Evolutionary conservation across 169 alveolate species (phyloP).

Genomic region (Eimeria tenella): DNA sequence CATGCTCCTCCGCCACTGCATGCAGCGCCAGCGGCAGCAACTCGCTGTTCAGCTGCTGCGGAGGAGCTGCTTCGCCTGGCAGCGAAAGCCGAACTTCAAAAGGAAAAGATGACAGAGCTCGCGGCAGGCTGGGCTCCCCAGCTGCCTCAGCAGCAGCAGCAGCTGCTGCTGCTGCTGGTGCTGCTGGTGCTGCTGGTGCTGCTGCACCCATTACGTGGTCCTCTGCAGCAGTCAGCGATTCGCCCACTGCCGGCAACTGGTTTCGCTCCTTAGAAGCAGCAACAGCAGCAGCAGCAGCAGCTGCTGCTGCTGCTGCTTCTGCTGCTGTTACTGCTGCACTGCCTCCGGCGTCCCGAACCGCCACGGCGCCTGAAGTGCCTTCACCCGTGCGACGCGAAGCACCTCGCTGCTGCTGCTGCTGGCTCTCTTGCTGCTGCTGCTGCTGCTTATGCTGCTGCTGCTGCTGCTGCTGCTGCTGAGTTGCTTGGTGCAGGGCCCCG

Average conservation of each 20-base stretch:
- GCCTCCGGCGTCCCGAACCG: too few species aligned
- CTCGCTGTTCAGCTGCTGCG: background rate
- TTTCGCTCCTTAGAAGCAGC: too few species aligned
- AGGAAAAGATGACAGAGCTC: too few species aligned
- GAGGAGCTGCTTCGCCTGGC: background rate
- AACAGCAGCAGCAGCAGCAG: too few species aligned
- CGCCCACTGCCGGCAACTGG: too few species aligned
- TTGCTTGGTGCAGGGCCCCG: background rate
- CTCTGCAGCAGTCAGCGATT: too few species aligned
- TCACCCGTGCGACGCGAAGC: background rate
- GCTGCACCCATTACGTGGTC: background rate
- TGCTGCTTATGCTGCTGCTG: background rate
- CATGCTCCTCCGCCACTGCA: background rate
- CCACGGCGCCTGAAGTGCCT: too few species aligned
- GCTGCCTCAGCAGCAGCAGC: background rate
- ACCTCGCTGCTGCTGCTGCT: background rate
- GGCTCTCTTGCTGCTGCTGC: background rate
- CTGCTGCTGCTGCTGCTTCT: too few species aligned
- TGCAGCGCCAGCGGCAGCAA: background rate
- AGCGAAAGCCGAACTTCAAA: too few species aligned
- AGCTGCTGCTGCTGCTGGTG: background rate
- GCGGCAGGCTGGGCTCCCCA: background rate
- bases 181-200: background rate
- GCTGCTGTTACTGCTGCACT: too few species aligned
- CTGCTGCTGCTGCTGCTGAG: slow-evolving; percentile 8